phyloP scores from a whole-genome alignment of 164 flowering plant genomes.

The Sextonia rubra region DNA sequence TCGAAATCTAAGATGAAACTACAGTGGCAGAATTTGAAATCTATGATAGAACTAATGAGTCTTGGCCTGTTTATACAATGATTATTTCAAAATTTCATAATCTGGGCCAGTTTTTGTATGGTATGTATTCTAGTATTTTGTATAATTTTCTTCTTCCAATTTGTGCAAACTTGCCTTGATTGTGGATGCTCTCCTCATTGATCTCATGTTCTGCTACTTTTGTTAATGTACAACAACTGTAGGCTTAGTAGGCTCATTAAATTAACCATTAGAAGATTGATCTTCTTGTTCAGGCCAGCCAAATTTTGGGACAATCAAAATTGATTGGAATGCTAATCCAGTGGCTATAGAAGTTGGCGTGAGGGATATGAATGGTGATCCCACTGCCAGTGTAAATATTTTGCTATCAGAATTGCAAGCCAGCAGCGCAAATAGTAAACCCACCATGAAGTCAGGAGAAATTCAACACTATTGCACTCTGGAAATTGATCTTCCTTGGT shows the following conservation, averaged over 20 bases:
- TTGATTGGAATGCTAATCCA: conserved; percentile 62
- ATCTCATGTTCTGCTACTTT: background rate
- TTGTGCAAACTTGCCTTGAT: background rate
- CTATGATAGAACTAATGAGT: background rate
- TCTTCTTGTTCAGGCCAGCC: conserved; percentile 44
- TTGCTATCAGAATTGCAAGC: conserved; percentile 40
- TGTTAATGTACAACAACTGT: background rate
- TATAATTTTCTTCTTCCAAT: background rate
- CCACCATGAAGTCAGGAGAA: conserved; percentile 16
- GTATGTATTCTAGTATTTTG: background rate
- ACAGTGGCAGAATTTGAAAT: background rate
- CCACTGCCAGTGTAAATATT: conserved; percentile 37
- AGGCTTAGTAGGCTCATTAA: background rate
- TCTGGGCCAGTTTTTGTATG: background rate
- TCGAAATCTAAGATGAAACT: background rate
- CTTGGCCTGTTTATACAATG: background rate
- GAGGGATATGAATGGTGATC: conserved; percentile 46
- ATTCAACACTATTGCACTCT: conserved; percentile 43
- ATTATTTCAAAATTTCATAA: background rate
- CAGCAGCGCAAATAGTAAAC: background rate
- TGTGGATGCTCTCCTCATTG: background rate
- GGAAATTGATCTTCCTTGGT: conserved; percentile 58
- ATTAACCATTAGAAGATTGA: conserved; percentile 8
- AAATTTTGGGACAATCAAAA: conserved; percentile 67
- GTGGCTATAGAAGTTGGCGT: conserved; percentile 48